Conservation (phyloP, 306 rosid species). For the Castanea mollissima region DNA sequence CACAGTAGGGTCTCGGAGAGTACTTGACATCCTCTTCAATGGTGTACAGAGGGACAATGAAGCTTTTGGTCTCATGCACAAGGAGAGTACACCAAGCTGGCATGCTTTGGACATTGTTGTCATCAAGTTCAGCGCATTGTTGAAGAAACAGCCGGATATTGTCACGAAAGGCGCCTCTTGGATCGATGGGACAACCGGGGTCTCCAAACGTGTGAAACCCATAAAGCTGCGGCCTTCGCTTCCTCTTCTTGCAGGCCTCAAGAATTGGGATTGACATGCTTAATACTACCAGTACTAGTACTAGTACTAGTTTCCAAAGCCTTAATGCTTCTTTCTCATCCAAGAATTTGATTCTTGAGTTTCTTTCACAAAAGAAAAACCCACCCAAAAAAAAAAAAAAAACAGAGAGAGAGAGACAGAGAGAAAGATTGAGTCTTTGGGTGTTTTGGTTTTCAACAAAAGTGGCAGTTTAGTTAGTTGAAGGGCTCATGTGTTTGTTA, state of each 20-base stretch:
- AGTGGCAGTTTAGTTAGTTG: not conserved
- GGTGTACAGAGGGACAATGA: conserved; percentile 66
- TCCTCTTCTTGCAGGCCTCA: conserved; percentile 67
- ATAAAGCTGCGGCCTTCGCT: conserved; percentile 54
- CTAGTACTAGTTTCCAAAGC: not conserved
- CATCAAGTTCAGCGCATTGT: conserved; percentile 61
- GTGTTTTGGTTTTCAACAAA: too few species aligned
- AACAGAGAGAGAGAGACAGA: not conserved
- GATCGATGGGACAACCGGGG: conserved; percentile 45
- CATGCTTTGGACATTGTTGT: conserved; percentile 47
- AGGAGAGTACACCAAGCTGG: conserved; percentile 75
- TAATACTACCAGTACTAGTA: too few species aligned
- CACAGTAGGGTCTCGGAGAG: conserved; percentile 63
- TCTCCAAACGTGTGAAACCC: conserved; percentile 63
- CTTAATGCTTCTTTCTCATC: conserved; percentile 13
- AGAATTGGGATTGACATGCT: conserved; percentile 55
- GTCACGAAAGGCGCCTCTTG: conserved; percentile 60
- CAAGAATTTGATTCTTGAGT: conserved; percentile 19
- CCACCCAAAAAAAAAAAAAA: not conserved
- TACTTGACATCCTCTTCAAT: conserved; percentile 59
- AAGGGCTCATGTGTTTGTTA: not conserved
- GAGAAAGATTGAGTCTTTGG: not conserved
- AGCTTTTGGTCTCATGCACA: conserved; percentile 50
- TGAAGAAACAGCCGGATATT: conserved; percentile 65
- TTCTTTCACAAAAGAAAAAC: not conserved